A percentile compares a stretch with the other conserved stretches of the same genome.
phyloP scores from a whole-genome alignment of 2,329 filamentous ascomycete species.

The Aspergillus ruber region DNA sequence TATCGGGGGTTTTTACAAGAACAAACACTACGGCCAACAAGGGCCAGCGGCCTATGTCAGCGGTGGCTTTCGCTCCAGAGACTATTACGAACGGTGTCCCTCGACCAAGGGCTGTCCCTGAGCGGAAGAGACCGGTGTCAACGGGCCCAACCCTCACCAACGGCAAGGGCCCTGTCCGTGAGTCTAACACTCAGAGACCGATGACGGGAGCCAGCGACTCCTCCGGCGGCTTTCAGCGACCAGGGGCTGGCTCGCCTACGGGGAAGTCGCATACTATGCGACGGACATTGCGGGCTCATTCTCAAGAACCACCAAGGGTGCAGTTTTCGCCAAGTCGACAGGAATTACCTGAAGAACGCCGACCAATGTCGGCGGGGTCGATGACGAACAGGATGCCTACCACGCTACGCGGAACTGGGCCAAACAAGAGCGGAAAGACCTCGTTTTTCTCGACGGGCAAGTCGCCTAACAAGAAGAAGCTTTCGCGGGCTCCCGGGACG shows the following conservation, averaged over 20 bases:
- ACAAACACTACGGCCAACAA: slow-evolving; percentile 4
- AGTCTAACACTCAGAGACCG: slow-evolving; percentile 35
- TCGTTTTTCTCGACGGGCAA: slow-evolving; percentile 37
- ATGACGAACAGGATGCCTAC: slow-evolving; percentile 38
- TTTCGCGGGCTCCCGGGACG: slow-evolving; percentile 17
- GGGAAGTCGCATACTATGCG: slow-evolving; percentile 56
- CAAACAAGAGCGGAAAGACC: slow-evolving; percentile 33
- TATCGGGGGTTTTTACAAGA: neutral
- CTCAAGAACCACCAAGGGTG: slow-evolving; percentile 27
- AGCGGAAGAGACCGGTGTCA: slow-evolving; percentile 16
- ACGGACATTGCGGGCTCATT: slow-evolving; percentile 61
- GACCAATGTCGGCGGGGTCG: slow-evolving; percentile 39
- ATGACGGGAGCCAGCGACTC: slow-evolving; percentile 62
- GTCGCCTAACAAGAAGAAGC: slow-evolving; percentile 21
- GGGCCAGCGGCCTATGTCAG: slow-evolving; percentile 13
- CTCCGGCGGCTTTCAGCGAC: slow-evolving; percentile 71
- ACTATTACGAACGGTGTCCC: slow-evolving; percentile 2
- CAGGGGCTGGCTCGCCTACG: slow-evolving; percentile 40
- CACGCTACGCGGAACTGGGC: slow-evolving; percentile 44
- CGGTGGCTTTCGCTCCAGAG: slow-evolving; percentile 11
- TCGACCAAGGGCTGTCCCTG: slow-evolving; percentile 1
- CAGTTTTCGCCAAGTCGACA: slow-evolving; percentile 39
- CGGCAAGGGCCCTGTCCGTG: slow-evolving; percentile 3
- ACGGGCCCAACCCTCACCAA: slow-evolving; percentile 16
- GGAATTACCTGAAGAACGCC: slow-evolving; percentile 55